Evolutionary conservation across 345 rosid species (phyloP).

Genomic region (Rhizophora mangle): DNA sequence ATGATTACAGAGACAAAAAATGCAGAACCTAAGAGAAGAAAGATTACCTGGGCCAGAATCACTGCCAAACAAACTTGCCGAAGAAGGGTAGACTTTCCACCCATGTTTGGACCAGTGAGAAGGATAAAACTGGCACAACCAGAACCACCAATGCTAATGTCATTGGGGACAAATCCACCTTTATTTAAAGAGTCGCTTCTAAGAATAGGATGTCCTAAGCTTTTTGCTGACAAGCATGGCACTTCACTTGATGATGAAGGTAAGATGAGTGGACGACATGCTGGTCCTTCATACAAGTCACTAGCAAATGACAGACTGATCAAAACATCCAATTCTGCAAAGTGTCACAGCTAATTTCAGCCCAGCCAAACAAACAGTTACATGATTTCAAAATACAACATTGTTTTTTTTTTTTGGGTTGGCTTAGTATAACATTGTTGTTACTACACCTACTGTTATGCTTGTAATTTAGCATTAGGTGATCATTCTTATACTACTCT

Average conservation of each 20-base stretch:
- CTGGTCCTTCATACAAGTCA: conserved; percentile 80
- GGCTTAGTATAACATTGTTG: too few species aligned
- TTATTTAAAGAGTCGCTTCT: conserved; percentile 84
- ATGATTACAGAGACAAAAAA: conserved; percentile 3
- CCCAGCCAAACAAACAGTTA: conserved; percentile 4
- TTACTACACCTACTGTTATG: too few species aligned
- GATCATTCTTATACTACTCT: too few species aligned
- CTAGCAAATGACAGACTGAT: conserved; percentile 81
- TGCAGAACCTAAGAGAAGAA: conserved; percentile 9
- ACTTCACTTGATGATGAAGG: conserved; percentile 45
- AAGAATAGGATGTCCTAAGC: conserved; percentile 86
- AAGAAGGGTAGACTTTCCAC: conserved; percentile 97
- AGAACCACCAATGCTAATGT: conserved; percentile 64
- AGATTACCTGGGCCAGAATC: conserved; percentile 82
- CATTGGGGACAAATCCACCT: conserved; percentile 89
- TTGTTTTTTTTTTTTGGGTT: too few species aligned
- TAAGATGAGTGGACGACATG: conserved; percentile 63
- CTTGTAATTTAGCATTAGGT: too few species aligned
- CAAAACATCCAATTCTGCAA: conserved; percentile 89
- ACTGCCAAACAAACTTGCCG: conserved; percentile 96
- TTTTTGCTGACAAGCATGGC: conserved; percentile 65
- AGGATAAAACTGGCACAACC: conserved; percentile 74
- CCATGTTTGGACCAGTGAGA: conserved; percentile 99
- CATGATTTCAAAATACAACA: not conserved
- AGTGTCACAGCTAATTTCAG: conserved; percentile 24